Conservation (phyloP, 495 filamentous ascomycete genomes). For the Chaetomium cochliodes region DNA sequence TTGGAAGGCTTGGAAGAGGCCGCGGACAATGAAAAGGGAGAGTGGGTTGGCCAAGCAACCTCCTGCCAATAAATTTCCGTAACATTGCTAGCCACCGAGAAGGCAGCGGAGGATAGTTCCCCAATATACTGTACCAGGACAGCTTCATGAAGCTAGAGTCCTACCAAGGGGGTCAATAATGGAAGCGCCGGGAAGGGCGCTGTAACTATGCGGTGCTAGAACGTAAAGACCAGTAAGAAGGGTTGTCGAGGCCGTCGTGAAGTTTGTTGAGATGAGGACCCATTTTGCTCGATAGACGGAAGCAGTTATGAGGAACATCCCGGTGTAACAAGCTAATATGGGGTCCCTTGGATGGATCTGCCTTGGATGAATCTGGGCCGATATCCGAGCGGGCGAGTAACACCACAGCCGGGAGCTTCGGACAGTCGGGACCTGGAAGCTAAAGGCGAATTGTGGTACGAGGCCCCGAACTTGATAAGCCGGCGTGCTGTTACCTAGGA, state of each 20-base stretch:
- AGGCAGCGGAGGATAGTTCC: neutral
- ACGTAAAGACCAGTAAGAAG: too few relatives aligned
- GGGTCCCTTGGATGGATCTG: neutral
- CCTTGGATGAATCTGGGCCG: neutral
- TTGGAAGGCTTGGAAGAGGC: too few relatives aligned
- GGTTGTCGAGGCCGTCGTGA: too few relatives aligned
- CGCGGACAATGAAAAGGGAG: neutral
- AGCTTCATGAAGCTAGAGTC: neutral
- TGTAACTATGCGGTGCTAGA: too few relatives aligned
- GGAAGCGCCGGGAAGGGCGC: too few relatives aligned
- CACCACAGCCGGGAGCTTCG: neutral
- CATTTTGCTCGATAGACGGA: too few relatives aligned
- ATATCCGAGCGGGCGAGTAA: neutral
- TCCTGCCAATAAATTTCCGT: neutral
- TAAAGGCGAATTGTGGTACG: neutral
- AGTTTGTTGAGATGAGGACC: too few relatives aligned
- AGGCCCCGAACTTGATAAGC: neutral
- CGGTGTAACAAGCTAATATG: neutral
- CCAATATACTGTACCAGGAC: too few relatives aligned
- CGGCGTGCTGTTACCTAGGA: neutral
- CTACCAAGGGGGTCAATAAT: too few relatives aligned
- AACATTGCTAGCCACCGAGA: neutral
- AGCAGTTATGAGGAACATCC: too few relatives aligned
- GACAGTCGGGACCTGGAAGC: neutral
- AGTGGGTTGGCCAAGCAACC: neutral